A percentile compares a stretch with the other conserved stretches of the same genome.
phyloP scores from a whole-genome alignment of 1,284 basidiomycete genomes.

The Ustilago nuda region DNA sequence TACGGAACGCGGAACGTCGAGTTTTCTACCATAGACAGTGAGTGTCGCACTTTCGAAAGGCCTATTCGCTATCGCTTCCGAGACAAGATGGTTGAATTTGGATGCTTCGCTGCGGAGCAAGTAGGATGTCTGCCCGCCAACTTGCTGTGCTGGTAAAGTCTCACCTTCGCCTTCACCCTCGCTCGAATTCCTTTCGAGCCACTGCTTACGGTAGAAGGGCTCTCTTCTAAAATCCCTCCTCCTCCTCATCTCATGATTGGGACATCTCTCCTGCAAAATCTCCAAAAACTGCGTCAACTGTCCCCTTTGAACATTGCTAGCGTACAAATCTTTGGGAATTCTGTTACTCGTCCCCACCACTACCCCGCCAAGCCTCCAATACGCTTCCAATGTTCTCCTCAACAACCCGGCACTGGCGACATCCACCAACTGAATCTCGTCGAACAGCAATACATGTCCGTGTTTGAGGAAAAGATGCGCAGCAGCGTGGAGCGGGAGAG shows the following conservation, averaged over 20 bases:
- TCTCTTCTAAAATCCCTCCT: slow-evolving; percentile 70
- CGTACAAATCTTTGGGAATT: slow-evolving; percentile 78
- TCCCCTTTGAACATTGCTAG: slow-evolving; percentile 77
- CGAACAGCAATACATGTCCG: slow-evolving; percentile 77
- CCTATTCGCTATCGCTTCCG: slow-evolving; percentile 23
- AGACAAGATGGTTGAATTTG: slow-evolving; percentile 32
- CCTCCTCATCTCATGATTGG: slow-evolving; percentile 74
- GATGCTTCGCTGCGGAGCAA: slow-evolving; percentile 50
- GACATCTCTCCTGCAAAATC: slow-evolving; percentile 76
- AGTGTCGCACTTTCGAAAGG: slow-evolving; percentile 49
- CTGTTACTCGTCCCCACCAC: slow-evolving; percentile 75
- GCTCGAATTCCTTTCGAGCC: slow-evolving; percentile 33
- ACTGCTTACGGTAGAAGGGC: slow-evolving; percentile 52
- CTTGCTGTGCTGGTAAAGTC: background rate
- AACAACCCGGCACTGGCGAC: slow-evolving; percentile 76
- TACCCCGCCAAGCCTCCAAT: slow-evolving; percentile 80
- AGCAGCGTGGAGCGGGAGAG: slow-evolving; percentile 71
- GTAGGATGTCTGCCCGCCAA: slow-evolving; percentile 29
- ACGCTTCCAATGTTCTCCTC: slow-evolving; percentile 79
- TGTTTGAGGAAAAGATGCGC: slow-evolving; percentile 73
- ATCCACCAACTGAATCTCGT: slow-evolving; percentile 80
- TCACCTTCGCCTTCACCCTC: background rate
- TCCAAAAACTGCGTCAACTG: slow-evolving; percentile 74
- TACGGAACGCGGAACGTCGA: slow-evolving; percentile 73
- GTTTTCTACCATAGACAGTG: slow-evolving; percentile 73